phyloP scores from a whole-genome alignment of 768 basidiomycete species.

The Kwoniella europaea region DNA sequence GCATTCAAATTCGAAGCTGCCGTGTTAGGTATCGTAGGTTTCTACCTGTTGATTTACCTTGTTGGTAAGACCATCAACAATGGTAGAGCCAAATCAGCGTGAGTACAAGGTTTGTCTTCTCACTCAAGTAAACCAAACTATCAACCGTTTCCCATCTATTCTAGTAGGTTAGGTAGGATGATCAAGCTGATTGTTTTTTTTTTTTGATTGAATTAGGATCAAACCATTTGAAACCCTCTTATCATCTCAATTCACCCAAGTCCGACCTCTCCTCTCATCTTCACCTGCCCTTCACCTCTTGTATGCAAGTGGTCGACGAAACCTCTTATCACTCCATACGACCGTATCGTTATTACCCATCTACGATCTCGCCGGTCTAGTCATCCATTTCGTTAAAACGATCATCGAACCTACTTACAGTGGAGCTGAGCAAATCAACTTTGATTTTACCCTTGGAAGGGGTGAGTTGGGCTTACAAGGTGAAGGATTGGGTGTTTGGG shows the following conservation, averaged over 20 bases:
- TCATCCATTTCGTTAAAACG: slow-evolving; percentile 68
- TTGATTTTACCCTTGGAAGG: slow-evolving; percentile 74
- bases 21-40: slow-evolving; percentile 64
- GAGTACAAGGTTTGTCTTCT: slow-evolving; percentile 53
- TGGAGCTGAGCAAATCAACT: slow-evolving; percentile 71
- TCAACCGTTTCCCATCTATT: no score
- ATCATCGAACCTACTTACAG: slow-evolving; percentile 77
- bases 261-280: slow-evolving; percentile 38
- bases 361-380: slow-evolving; percentile 76
- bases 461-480: slow-evolving; percentile 61
- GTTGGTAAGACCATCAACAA: slow-evolving; percentile 69
- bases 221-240: slow-evolving; percentile 67
- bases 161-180: no score
- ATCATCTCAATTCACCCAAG: slow-evolving; percentile 71
- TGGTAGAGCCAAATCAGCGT: slow-evolving; percentile 71
- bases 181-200: no score
- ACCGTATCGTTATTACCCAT: slow-evolving; percentile 77
- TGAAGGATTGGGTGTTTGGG: slow-evolving; percentile 78
- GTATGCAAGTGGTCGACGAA: slow-evolving; percentile 85
- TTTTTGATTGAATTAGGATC: not conserved
- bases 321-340: slow-evolving; percentile 76
- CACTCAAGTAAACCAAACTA: not conserved
- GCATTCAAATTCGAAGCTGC: slow-evolving; percentile 72
- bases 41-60: slow-evolving; percentile 67
- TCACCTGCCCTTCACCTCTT: slow-evolving; percentile 65